A percentile compares a stretch with the other conserved stretches of the same genome.
Conservation (phyloP, 768 basidiomycete species). For the Lactarius sp. region DNA sequence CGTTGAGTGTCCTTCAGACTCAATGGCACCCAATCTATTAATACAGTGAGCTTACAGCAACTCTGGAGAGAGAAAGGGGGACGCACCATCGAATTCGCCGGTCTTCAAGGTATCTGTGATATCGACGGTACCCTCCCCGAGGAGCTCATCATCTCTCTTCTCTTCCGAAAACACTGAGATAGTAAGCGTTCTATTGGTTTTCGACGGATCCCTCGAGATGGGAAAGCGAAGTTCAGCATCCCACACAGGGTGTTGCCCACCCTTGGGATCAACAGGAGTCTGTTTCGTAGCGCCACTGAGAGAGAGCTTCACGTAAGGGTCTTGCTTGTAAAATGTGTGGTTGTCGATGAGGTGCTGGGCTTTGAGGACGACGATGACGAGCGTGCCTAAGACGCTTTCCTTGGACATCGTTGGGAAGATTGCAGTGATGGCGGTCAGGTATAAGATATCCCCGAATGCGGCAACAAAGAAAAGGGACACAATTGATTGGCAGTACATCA, state of each 20-base stretch:
- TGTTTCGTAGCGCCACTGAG: conserved; percentile 59
- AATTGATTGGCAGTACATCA: not conserved
- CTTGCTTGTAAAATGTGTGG: conserved; percentile 86
- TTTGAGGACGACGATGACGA: conserved; percentile 82
- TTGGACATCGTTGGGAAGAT: conserved; percentile 12
- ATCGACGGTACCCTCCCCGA: conserved; percentile 73
- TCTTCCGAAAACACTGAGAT: conserved; percentile 82
- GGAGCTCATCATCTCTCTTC: conserved; percentile 60
- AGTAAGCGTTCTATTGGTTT: conserved; percentile 58
- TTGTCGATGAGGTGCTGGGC: conserved; percentile 78
- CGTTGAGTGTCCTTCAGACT: conserved; percentile 56
- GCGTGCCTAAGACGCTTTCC: conserved; percentile 54
- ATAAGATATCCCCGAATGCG: not conserved
- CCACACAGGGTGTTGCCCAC: conserved; percentile 93
- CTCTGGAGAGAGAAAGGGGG: not conserved
- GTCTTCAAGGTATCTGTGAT: conserved; percentile 73
- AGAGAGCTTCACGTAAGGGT: conserved; percentile 69
- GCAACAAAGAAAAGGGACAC: no score
- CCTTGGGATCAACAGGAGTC: conserved; percentile 72
- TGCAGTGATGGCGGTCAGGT: not conserved
- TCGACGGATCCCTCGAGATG: conserved; percentile 50
- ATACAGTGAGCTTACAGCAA: not conserved
- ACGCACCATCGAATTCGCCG: conserved; percentile 89
- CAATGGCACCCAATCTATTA: conserved; percentile 63
- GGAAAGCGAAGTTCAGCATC: conserved; percentile 83